Conservation (phyloP, 148 eudicot genomes). For the Rhododendron kiyosumense region DNA sequence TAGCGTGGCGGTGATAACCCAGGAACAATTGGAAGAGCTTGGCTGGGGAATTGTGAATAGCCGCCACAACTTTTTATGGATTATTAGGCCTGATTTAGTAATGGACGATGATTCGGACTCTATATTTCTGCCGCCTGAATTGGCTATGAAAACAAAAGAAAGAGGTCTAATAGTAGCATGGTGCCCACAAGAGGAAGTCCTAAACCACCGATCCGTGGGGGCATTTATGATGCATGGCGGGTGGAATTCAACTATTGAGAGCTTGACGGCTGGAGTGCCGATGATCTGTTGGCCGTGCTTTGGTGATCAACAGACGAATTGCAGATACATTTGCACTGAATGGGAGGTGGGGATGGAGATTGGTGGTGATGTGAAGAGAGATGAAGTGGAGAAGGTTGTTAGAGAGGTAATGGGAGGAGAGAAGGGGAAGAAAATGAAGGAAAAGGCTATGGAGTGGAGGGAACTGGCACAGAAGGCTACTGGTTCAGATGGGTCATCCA, state of each 20-base stretch:
- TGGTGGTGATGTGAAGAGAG: not conserved
- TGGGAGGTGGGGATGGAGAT: not conserved
- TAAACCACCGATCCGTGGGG: not conserved
- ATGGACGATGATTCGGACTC: not conserved
- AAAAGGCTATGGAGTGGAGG: conserved; percentile 1
- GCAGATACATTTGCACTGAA: not conserved
- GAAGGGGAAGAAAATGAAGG: conserved; percentile 3
- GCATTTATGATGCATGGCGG: not conserved
- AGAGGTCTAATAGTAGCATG: conserved; percentile 11
- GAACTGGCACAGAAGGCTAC: conserved; percentile 6
- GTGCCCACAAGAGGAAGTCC: conserved; percentile 7
- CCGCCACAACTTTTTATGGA: conserved; percentile 8
- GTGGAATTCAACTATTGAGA: not conserved
- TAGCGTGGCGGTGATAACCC: not conserved
- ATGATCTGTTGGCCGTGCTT: conserved; percentile 14
- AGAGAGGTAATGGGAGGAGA: not conserved
- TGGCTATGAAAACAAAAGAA: not conserved
- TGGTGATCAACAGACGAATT: conserved; percentile 8
- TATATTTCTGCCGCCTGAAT: not conserved
- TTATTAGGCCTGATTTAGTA: conserved; percentile 14
- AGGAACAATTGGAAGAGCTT: not conserved
- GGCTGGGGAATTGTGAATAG: conserved; percentile 20
- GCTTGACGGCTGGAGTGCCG: conserved; percentile 1
- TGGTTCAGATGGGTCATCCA: not conserved
- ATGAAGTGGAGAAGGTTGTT: not conserved